These are phyloP conservation scores for Arxiozyma slooffiae DNA, from an alignment of 1,139 yeast species.

Conservation along the genomic window DNA sequence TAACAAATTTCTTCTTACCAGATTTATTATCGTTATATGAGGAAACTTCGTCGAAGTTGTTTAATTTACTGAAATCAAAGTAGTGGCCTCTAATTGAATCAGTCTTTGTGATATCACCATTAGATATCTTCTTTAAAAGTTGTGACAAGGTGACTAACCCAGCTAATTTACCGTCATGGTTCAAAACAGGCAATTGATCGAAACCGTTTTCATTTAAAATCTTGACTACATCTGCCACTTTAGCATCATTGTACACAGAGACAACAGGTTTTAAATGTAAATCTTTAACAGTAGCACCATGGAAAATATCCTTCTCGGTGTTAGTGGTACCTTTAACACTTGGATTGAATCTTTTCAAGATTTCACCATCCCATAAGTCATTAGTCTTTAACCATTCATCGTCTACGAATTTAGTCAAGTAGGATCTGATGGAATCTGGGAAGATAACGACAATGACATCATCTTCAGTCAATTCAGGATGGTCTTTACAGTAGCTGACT, in stretches of 20 bases:
- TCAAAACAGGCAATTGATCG: constrained; percentile 76
- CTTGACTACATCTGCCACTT: constrained; percentile 58
- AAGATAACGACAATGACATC: constrained; percentile 72
- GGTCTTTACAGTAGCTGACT: constrained; percentile 55
- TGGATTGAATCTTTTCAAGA: constrained; percentile 31
- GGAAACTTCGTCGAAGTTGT: constrained; percentile 52
- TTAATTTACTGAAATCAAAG: constrained; percentile 66
- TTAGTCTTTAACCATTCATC: constrained; percentile 86
- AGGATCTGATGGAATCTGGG: constrained; percentile 84
- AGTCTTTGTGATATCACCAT: constrained; percentile 49
- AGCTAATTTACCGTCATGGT: constrained; percentile 50
- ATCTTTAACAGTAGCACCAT: constrained; percentile 56
- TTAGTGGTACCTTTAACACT: constrained; percentile 32
- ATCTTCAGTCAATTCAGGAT: constrained; percentile 51
- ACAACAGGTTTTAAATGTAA: constrained; percentile 76
- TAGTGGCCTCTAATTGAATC: constrained; percentile 55
- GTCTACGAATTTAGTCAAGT: constrained; percentile 79
- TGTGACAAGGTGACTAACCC: constrained; percentile 75
- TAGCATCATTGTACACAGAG: constrained; percentile 55
- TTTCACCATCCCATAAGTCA: constrained; percentile 52
- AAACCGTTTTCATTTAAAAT: constrained; percentile 68
- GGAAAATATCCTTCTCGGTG: constrained; percentile 36
- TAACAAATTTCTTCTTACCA: constrained; percentile 58
- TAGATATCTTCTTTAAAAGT: constrained; percentile 57
- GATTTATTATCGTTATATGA: constrained; percentile 55